A percentile compares a stretch with the other conserved stretches of the same genome.
Evolutionary conservation across 352 stramenopile genomes (phyloP).

Genomic region (Pythium chondricola): DNA sequence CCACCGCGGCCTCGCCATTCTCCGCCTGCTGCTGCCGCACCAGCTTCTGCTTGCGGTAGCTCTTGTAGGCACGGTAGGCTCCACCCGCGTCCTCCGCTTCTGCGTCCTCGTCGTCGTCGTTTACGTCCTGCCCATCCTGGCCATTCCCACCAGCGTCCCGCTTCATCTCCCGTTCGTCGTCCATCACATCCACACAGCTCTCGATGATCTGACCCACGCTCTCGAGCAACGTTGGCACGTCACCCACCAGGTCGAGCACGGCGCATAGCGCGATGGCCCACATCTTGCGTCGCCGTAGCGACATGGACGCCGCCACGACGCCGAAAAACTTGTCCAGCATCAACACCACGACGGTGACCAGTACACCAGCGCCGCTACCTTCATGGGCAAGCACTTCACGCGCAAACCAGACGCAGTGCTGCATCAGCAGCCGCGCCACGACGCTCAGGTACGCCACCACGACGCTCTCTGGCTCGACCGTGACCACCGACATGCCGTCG

Average conservation of each 20-base stretch:
- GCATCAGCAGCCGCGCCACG: constrained; percentile 40
- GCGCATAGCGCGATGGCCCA: constrained; percentile 58
- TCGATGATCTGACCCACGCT: constrained; percentile 66
- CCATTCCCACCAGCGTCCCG: too few relatives aligned
- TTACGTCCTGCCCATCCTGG: constrained; percentile 14
- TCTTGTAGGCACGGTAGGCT: constrained; percentile 51
- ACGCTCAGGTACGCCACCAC: constrained; percentile 60
- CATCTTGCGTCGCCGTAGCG: constrained; percentile 48
- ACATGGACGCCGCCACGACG: constrained; percentile 52
- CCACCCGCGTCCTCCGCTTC: constrained; percentile 20
- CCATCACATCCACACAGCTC: constrained; percentile 55
- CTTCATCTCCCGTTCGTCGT: constrained; percentile 58
- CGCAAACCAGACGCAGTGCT: too few relatives aligned
- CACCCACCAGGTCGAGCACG: constrained; percentile 25
- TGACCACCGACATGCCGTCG: background rate
- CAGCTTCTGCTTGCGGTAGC: constrained; percentile 20
- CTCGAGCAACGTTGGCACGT: constrained; percentile 39
- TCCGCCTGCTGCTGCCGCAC: constrained; percentile 16
- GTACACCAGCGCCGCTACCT: constrained; percentile 25
- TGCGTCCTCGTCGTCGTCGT: constrained; percentile 31
- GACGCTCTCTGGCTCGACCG: constrained; percentile 45
- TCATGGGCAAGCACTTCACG: too few relatives aligned
- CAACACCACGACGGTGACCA: constrained; percentile 42
- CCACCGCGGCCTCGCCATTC: constrained; percentile 9
- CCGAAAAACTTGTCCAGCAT: constrained; percentile 75